Conservation (phyloP, 2,329 filamentous ascomycete species). For the Talaromyces sp. region DNA sequence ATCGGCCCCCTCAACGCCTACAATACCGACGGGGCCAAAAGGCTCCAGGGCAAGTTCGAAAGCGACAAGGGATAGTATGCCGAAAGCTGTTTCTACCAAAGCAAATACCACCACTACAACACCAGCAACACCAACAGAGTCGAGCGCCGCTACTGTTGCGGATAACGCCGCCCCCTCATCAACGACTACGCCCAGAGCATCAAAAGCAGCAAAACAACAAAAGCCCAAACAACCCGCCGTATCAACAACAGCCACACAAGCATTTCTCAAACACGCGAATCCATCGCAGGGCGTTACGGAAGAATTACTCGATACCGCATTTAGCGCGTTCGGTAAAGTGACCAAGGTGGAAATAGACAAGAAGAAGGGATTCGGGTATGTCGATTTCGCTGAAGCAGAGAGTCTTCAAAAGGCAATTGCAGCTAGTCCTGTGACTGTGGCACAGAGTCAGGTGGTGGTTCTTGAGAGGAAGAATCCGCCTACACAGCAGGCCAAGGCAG, state of each 20-base stretch:
- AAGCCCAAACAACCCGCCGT: constrained; percentile 25
- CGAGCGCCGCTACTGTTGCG: not conserved
- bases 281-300: constrained; percentile 90
- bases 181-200: constrained; percentile 16
- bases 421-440: constrained; percentile 75
- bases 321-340: constrained; percentile 68
- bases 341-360: constrained; percentile 86
- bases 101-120: constrained; percentile 3
- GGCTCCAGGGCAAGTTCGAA: constrained; percentile 9
- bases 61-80: constrained; percentile 11
- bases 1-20: constrained; percentile 8
- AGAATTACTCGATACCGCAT: constrained; percentile 65
- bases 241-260: constrained; percentile 37
- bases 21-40: constrained; percentile 11
- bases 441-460: constrained; percentile 80
- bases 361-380: constrained; percentile 89
- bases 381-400: constrained; percentile 73
- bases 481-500: constrained; percentile 4
- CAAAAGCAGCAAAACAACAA: constrained; percentile 24
- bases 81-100: constrained; percentile 7
- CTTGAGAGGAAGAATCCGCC: constrained; percentile 53
- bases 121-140: not conserved
- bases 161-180: not conserved
- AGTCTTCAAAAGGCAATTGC: constrained; percentile 71
- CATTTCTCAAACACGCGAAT: constrained; percentile 78